Evolutionary conservation across 257 asterid genomes (phyloP).

Genomic region (Eustoma russellianum): DNA sequence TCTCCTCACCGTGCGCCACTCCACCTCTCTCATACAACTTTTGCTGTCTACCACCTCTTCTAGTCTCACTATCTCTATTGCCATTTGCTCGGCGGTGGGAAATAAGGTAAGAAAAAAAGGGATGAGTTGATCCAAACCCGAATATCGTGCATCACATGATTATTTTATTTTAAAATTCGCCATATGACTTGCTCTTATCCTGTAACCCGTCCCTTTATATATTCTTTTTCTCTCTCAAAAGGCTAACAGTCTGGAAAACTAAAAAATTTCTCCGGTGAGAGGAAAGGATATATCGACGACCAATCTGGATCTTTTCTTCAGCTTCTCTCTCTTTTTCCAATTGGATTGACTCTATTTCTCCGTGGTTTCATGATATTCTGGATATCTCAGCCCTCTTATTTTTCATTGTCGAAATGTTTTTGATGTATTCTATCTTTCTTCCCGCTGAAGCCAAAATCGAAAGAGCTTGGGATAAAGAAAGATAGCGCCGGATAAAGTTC

Average conservation of each 20-base stretch:
- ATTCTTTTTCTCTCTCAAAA: background rate
- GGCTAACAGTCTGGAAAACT: background rate
- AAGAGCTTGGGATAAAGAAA: conserved; percentile 61
- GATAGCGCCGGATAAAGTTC: conserved; percentile 16
- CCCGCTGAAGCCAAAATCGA: conserved; percentile 40
- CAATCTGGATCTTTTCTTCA: background rate
- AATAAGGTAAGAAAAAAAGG: too few species aligned
- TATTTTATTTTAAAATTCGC: conserved; percentile 1
- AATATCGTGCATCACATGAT: too few species aligned
- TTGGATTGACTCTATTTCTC: background rate
- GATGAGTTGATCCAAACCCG: too few species aligned
- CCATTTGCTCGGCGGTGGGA: too few species aligned
- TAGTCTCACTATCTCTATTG: too few species aligned
- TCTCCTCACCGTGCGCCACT: too few species aligned
- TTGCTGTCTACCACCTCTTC: too few species aligned
- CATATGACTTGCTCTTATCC: conserved; percentile 18
- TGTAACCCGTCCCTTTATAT: conserved; percentile 6
- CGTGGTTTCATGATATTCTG: background rate
- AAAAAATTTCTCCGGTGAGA: background rate
- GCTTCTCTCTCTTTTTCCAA: background rate
- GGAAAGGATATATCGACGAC: background rate
- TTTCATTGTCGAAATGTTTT: conserved; percentile 11
- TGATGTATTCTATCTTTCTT: conserved; percentile 30
- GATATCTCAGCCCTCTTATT: background rate
- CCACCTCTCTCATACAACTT: too few species aligned